A percentile compares a stretch with the other conserved stretches of the same genome.
Conservation (phyloP, 305 asterid species). For the Rubia balearica region DNA sequence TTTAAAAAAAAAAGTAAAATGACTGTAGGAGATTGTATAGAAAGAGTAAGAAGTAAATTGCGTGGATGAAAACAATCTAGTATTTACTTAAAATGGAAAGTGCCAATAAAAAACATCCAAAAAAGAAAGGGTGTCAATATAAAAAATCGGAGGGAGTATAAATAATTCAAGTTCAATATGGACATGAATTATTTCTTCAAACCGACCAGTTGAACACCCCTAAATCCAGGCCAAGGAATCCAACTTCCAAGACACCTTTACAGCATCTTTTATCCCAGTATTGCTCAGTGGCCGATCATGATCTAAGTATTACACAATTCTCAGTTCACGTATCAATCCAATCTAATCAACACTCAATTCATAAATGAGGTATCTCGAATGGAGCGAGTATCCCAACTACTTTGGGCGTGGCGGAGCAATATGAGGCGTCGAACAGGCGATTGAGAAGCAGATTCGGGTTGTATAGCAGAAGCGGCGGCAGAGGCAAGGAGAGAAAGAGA, state of each 20-base stretch:
- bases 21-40: too few species aligned
- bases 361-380: conserved; percentile 42
- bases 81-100: too few species aligned
- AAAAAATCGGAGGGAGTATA: too few species aligned
- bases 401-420: conserved; percentile 80
- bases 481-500: neutral
- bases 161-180: too few species aligned
- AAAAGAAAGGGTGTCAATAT: too few species aligned
- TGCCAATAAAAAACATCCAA: too few species aligned
- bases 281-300: conserved; percentile 89
- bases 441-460: conserved; percentile 18
- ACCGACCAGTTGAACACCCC: too few species aligned
- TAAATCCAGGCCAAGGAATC: conserved; percentile 72
- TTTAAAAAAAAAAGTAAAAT: too few species aligned
- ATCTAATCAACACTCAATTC: too few species aligned
- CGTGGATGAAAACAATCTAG: too few species aligned
- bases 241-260: conserved; percentile 59
- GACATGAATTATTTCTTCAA: too few species aligned
- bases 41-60: too few species aligned
- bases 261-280: conserved; percentile 70
- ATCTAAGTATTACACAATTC: conserved; percentile 33
- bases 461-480: conserved; percentile 1
- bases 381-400: conserved; percentile 66
- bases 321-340: neutral
- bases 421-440: conserved; percentile 65